These are phyloP conservation scores for Mycena galericulata DNA, from an alignment of 768 basidiomycete genomes.

Conservation along the genomic window DNA sequence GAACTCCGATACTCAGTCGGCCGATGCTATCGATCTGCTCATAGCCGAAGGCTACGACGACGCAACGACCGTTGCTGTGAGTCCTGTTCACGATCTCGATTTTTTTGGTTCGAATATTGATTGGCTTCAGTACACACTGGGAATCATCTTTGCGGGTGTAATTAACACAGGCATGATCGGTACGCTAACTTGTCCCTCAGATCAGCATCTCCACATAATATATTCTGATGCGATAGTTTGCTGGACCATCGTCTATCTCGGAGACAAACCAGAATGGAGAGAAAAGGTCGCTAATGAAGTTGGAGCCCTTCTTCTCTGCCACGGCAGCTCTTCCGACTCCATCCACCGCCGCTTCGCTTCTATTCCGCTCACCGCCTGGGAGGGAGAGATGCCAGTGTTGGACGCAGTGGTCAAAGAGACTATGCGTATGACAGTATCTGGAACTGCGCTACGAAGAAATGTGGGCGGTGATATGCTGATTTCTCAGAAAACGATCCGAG, in stretches of 20 bases:
- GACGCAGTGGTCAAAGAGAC: slow-evolving; percentile 55
- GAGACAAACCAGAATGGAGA: slow-evolving; percentile 50
- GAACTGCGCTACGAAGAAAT: slow-evolving; percentile 51
- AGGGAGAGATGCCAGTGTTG: slow-evolving; percentile 52
- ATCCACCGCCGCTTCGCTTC: slow-evolving; percentile 49
- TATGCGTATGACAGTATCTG: slow-evolving; percentile 45
- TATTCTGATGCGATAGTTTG: slow-evolving; percentile 41
- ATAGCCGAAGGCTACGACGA: slow-evolving; percentile 45
- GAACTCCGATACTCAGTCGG: slow-evolving; percentile 37
- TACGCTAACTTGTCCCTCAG: slow-evolving; percentile 31
- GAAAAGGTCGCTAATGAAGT: slow-evolving; percentile 44
- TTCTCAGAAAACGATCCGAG: slow-evolving; percentile 41
- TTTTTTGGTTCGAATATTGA: not conserved
- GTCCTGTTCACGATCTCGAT: not conserved
- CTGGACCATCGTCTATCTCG: slow-evolving; percentile 52
- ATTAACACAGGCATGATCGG: slow-evolving; percentile 50
- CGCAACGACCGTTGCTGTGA: slow-evolving; percentile 28
- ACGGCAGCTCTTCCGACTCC: slow-evolving; percentile 44
- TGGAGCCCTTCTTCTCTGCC: slow-evolving; percentile 43
- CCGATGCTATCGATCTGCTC: slow-evolving; percentile 52
- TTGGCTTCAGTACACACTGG: slow-evolving; percentile 37
- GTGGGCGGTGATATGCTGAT: slow-evolving; percentile 44
- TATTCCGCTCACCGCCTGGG: slow-evolving; percentile 53
- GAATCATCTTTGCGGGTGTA: slow-evolving; percentile 51
- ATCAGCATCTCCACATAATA: not conserved